Base-by-base conservation (phyloP, 2,329 filamentous ascomycete genomes). In the Diaporthe amygdali region DNA sequence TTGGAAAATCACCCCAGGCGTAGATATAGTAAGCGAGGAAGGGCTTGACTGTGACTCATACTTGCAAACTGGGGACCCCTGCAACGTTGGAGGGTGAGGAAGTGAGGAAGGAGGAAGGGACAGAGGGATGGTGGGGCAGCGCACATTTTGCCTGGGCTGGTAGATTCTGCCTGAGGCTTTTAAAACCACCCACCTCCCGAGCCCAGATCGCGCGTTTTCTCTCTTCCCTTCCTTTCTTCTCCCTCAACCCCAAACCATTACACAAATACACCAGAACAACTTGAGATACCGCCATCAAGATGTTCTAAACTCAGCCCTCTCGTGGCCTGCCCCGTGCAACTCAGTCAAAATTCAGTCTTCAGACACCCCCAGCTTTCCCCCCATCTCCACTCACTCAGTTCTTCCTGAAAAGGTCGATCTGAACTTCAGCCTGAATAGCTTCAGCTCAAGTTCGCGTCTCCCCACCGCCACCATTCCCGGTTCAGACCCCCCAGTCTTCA, bases 401-500 rank as follows among this genome's bases (percentile, higher is more conserved):
- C 85, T 83, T 83, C 85, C 85, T 84, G 78, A 72, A 77, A 82
- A 83, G 89, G 89, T 88, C 83, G 88, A 89, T 79, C 90, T 93
- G 91, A 92, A 92, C 89, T 90, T 85, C 79, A 87, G 87, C 87
- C 83, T 79, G 66, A 46, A 51, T 79, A 86, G 85, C 86, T 84
- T 82, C 84, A 84, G 87, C 89, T 85, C 82, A 76, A 89, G 87
- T 89, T 88, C 84, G 81, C 82, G 83, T 84, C 81, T 80, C 78
- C 81, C 80, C 78, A 87, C 86, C 86, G 83, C 84, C 83, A 90
- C 84, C 84, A 90, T 90, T 88, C 81, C 86, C 84, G 81, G 83
- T 80, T 89, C 86, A 90, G 91, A 92, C 89, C 89, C 88, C 77
- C 79, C 86, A 89, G 91, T 93, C 91, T 92, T 92, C 92, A 94